These are phyloP conservation scores for Phialocephala sp. DNA, from an alignment of 2,329 filamentous ascomycete species.

Conservation along the genomic window DNA sequence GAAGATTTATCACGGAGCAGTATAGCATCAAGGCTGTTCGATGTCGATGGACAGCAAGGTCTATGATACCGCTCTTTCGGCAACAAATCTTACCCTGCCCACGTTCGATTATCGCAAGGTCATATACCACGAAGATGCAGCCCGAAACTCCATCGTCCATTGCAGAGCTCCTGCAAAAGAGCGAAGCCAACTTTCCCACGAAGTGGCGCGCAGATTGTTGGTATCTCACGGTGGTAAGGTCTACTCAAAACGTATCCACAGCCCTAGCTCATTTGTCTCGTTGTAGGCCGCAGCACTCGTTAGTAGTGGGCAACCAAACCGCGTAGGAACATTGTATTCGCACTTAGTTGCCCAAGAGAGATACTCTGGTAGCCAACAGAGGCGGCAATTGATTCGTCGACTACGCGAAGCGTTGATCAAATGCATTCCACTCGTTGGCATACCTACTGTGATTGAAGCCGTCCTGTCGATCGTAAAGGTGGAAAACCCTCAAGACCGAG, in stretches of 20 bases:
- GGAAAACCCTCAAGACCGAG: conserved; percentile 54
- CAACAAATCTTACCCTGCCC: no score
- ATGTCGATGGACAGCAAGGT: no score
- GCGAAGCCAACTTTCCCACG: background rate
- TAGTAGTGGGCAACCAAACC: background rate
- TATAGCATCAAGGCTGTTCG: no score
- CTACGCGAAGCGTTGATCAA: conserved; percentile 61
- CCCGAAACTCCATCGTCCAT: no score
- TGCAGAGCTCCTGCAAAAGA: no score
- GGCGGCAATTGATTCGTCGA: conserved; percentile 3
- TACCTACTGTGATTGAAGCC: conserved; percentile 62
- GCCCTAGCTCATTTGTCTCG: no score
- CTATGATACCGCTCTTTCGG: no score
- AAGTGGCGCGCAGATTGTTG: background rate
- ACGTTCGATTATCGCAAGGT: no score
- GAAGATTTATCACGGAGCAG: no score
- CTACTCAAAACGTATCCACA: no score
- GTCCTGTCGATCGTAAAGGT: conserved; percentile 19
- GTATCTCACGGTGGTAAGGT: conserved; percentile 4
- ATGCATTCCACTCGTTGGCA: conserved; percentile 58
- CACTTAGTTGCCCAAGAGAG: background rate
- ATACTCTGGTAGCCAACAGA: background rate
- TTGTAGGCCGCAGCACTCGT: background rate
- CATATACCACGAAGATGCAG: no score
- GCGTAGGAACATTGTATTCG: background rate